Evolutionary conservation across 1,284 basidiomycete genomes (phyloP).

Genomic region (Ustilago esculenta): DNA sequence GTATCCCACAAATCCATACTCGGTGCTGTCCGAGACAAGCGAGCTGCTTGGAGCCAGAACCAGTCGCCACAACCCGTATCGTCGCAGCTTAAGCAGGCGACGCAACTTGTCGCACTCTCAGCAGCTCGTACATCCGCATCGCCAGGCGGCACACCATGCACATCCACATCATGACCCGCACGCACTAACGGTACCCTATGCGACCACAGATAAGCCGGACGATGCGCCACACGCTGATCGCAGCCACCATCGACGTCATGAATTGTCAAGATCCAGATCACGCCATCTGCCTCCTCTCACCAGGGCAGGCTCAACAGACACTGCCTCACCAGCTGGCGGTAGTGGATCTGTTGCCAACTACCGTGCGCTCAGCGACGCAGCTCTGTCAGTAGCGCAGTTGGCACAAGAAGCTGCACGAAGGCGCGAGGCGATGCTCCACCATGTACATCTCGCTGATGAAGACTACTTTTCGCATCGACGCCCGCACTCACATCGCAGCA

Average conservation of each 20-base stretch:
- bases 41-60: slow-evolving; percentile 24
- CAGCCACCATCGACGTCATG: not conserved
- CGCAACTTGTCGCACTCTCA: slow-evolving; percentile 25
- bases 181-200: not conserved
- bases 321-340: not conserved
- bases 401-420: slow-evolving; percentile 46
- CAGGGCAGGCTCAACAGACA: slow-evolving; percentile 15
- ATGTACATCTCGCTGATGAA: slow-evolving; percentile 8
- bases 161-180: slow-evolving; percentile 3
- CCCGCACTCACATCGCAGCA: slow-evolving; percentile 14
- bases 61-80: slow-evolving; percentile 16
- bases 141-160: no score
- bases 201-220: not conserved
- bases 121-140: slow-evolving; percentile 3
- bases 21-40: slow-evolving; percentile 35
- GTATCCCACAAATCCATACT: slow-evolving; percentile 29
- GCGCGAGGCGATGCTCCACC: slow-evolving; percentile 28
- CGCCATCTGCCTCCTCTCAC: slow-evolving; percentile 23
- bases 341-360: slow-evolving; percentile 28
- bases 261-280: slow-evolving; percentile 18
- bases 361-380: slow-evolving; percentile 46
- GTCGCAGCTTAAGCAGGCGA: slow-evolving; percentile 19
- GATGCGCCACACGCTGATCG: not conserved
- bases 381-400: slow-evolving; percentile 48
- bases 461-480: slow-evolving; percentile 32